These are phyloP conservation scores for Cenchrus americanus DNA, from an alignment of 176 grass and related monocot species.

Conservation along the genomic window DNA sequence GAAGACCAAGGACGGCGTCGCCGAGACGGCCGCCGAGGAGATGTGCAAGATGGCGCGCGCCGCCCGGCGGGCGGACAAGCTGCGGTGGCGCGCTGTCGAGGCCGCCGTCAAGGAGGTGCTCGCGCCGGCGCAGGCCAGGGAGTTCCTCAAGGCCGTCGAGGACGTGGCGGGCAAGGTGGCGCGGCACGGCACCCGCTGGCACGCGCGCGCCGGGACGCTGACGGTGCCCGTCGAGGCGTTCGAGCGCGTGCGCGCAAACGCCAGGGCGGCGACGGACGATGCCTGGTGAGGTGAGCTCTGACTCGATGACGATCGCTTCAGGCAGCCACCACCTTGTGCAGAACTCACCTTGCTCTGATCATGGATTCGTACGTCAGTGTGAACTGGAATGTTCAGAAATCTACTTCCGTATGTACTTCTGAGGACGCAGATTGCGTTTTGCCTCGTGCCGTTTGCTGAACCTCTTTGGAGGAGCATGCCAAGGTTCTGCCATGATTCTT, in stretches of 20 bases:
- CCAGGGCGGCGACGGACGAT: conserved; percentile 48
- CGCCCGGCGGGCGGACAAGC: conserved; percentile 56
- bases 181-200: conserved; percentile 46
- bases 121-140: conserved; percentile 52
- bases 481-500: not conserved
- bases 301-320: not conserved
- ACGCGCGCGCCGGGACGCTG: conserved; percentile 38
- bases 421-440: not conserved
- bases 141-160: conserved; percentile 54
- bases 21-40: conserved; percentile 52
- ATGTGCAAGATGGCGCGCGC: conserved; percentile 60
- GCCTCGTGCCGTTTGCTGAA: not conserved
- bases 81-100: conserved; percentile 63
- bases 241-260: conserved; percentile 53
- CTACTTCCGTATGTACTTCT: not conserved
- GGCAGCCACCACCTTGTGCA: not conserved
- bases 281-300: conserved; percentile 42
- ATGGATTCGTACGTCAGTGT: not conserved
- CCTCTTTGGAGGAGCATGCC: not conserved
- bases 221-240: conserved; percentile 45
- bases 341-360: not conserved
- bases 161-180: conserved; percentile 38
- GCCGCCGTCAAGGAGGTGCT: conserved; percentile 54
- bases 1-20: conserved; percentile 50
- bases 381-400: not conserved